phyloP scores from a whole-genome alignment of 768 basidiomycete species.

The Mycena venus region DNA sequence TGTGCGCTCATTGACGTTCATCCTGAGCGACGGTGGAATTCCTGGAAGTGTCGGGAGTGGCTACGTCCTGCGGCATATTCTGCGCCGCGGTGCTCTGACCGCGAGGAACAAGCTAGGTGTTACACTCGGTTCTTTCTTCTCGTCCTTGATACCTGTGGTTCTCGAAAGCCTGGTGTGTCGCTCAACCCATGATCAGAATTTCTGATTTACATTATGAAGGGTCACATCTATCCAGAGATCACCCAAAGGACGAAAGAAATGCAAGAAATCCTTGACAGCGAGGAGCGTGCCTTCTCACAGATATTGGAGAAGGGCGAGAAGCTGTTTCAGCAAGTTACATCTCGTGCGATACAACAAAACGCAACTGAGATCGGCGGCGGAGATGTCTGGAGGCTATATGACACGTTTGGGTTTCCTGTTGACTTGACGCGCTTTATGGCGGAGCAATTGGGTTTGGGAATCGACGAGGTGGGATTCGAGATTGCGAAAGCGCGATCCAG shows the following conservation, averaged over 20 bases:
- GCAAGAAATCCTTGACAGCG: background rate
- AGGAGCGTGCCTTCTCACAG: background rate
- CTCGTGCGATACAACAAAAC: background rate
- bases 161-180: background rate
- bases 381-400: background rate
- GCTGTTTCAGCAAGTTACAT: background rate
- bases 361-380: background rate
- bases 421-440: background rate
- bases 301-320: background rate
- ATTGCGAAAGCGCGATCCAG: background rate
- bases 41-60: constrained; percentile 97
- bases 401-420: background rate
- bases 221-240: background rate
- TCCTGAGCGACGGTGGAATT: constrained; percentile 94
- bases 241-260: background rate
- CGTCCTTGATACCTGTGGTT: constrained; percentile 49
- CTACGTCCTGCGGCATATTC: constrained; percentile 62
- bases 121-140: background rate
- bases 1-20: constrained; percentile 88
- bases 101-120: background rate
- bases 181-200: background rate
- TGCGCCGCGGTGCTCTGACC: background rate
- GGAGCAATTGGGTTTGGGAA: background rate
- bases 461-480: background rate
- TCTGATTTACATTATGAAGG: background rate